Evolutionary conservation across 169 alveolate species (phyloP).

Genomic region (Cryptosporidium viatorum): DNA sequence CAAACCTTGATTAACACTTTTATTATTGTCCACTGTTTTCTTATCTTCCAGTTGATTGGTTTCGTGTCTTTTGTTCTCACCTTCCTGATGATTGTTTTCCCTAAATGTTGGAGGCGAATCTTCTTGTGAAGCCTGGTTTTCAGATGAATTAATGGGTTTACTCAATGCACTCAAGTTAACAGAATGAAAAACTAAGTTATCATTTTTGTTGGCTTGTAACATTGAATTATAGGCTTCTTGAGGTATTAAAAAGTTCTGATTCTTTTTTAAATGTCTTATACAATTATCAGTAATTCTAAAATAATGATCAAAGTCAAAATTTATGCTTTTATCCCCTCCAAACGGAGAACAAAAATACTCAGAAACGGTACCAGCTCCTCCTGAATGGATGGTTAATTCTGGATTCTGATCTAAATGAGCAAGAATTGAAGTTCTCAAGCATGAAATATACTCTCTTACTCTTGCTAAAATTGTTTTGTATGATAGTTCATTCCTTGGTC

Average conservation of each 20-base stretch:
- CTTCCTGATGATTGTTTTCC: not conserved
- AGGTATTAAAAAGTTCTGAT: constrained; percentile 52
- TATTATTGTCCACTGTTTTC: not conserved
- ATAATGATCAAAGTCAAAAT: constrained; percentile 40
- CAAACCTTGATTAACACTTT: not conserved
- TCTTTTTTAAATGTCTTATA: constrained; percentile 25
- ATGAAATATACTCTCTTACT: constrained; percentile 79
- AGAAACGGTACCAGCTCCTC: constrained; percentile 82
- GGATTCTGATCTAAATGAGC: constrained; percentile 83
- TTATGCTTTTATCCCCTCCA: constrained; percentile 55
- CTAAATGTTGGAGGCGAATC: constrained; percentile 61
- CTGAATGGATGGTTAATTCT: constrained; percentile 86
- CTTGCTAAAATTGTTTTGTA: constrained; percentile 81
- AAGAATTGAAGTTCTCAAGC: constrained; percentile 81
- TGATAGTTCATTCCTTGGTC: constrained; percentile 80
- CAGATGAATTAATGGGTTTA: not conserved
- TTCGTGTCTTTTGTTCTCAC: not conserved
- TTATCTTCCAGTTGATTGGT: not conserved
- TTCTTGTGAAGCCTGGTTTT: not conserved
- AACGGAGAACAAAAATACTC: constrained; percentile 82
- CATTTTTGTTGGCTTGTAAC: constrained; percentile 44
- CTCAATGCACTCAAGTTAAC: not conserved
- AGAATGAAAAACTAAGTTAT: constrained; percentile 2
- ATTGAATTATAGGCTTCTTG: constrained; percentile 60
- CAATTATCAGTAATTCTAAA: constrained; percentile 25